phyloP scores from a whole-genome alignment of 345 rosid genomes.

The Melaleuca alternifolia region DNA sequence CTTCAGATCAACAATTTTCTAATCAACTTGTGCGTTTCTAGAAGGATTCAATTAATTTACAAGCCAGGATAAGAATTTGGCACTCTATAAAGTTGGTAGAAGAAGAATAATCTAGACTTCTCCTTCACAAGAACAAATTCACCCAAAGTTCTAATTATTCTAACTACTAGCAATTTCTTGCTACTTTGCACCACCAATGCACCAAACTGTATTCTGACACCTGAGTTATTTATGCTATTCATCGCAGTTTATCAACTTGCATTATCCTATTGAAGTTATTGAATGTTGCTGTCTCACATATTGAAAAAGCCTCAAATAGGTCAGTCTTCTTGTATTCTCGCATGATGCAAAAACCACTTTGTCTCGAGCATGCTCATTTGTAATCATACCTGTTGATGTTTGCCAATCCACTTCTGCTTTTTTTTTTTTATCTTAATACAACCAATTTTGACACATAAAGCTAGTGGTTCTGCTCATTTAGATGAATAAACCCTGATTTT shows the following conservation, averaged over 20 bases:
- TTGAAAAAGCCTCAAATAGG: neutral
- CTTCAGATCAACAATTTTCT: neutral
- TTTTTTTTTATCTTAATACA: neutral
- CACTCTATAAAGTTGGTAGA: neutral
- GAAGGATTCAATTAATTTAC: neutral
- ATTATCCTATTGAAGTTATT: neutral
- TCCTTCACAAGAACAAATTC: neutral
- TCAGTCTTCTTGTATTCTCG: neutral
- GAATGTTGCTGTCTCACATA: neutral
- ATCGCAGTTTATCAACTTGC: neutral
- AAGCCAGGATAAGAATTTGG: neutral
- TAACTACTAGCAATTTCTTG: neutral
- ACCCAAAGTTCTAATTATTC: neutral
- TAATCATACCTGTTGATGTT: neutral
- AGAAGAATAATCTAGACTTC: neutral
- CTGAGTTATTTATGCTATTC: neutral
- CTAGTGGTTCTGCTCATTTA: neutral
- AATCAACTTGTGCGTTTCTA: neutral
- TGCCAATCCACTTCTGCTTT: neutral
- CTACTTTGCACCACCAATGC: neutral
- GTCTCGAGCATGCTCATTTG: neutral
- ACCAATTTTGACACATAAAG: neutral
- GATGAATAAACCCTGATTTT: neutral
- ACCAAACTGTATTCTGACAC: neutral
- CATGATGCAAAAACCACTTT: neutral